These are phyloP conservation scores for Tuber indicum DNA, from an alignment of 495 filamentous ascomycete genomes.

Conservation along the genomic window DNA sequence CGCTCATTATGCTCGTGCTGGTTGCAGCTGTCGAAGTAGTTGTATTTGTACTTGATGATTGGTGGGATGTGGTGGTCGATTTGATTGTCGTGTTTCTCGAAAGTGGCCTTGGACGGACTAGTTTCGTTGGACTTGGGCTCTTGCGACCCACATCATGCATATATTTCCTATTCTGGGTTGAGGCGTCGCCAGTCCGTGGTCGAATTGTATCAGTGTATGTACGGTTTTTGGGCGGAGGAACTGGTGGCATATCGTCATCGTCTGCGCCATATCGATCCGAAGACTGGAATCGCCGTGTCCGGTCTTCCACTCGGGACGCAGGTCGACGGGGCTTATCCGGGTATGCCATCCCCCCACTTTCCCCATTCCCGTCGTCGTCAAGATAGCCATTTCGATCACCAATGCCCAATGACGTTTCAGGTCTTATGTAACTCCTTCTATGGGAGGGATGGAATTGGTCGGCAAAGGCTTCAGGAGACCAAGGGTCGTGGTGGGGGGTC, in stretches of 20 bases:
- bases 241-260: constrained; percentile 54
- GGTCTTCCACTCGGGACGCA: constrained; percentile 79
- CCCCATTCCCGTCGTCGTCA: constrained; percentile 47
- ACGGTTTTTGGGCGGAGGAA: constrained; percentile 55
- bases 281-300: constrained; percentile 59
- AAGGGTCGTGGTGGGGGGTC: constrained; percentile 61
- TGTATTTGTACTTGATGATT: constrained; percentile 54
- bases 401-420: constrained; percentile 68
- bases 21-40: constrained; percentile 71
- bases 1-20: constrained; percentile 85
- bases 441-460: constrained; percentile 50
- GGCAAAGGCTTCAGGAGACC: constrained; percentile 88
- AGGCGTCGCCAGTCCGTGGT: constrained; percentile 47
- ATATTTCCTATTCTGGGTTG: constrained; percentile 57
- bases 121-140: constrained; percentile 36
- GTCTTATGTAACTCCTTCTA: constrained; percentile 47
- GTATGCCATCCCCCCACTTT: constrained; percentile 27
- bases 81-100: constrained; percentile 37
- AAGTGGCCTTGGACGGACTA: constrained; percentile 36
- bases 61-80: constrained; percentile 37
- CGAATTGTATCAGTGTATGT: constrained; percentile 43
- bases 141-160: constrained; percentile 62
- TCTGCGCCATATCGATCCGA: constrained; percentile 44
- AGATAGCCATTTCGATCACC: constrained; percentile 52
- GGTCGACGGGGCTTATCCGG: constrained; percentile 27